phyloP scores from a whole-genome alignment of 2,329 filamentous ascomycete species.

The Diaporthe nobilis region DNA sequence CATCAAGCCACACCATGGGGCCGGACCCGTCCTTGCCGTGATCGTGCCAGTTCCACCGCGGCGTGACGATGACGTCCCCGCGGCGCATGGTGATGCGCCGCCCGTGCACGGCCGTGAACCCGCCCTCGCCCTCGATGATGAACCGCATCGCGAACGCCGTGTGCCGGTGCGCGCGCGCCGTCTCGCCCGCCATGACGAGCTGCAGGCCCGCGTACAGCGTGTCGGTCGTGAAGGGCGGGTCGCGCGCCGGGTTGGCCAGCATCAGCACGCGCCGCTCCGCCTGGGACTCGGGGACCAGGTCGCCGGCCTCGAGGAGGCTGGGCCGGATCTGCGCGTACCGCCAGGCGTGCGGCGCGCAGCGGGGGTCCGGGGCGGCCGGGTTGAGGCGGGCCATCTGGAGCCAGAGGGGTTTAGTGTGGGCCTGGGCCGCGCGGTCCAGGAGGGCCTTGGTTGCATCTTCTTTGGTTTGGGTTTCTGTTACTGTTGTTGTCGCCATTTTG shows the following conservation, averaged over 20 bases:
- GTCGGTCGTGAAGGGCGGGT: conserved; percentile 67
- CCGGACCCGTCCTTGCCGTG: conserved; percentile 67
- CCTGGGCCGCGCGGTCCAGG: conserved; percentile 34
- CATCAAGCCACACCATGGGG: conserved; percentile 71
- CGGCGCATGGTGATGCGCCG: conserved; percentile 61
- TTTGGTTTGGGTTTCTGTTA: conserved; percentile 10
- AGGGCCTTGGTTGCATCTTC: conserved; percentile 39
- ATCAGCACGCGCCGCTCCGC: conserved; percentile 59
- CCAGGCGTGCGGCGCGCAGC: conserved; percentile 53
- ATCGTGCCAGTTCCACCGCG: conserved; percentile 70
- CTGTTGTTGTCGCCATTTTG: conserved; percentile 38
- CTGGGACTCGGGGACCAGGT: conserved; percentile 40
- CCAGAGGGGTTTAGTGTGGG: conserved; percentile 57
- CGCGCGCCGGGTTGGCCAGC: conserved; percentile 57
- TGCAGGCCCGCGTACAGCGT: conserved; percentile 69
- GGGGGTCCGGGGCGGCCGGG: conserved; percentile 60
- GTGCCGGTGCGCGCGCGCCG: conserved; percentile 66
- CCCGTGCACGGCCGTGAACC: conserved; percentile 69
- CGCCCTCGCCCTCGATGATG: conserved; percentile 67
- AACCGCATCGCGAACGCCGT: conserved; percentile 68
- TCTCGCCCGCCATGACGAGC: conserved; percentile 67
- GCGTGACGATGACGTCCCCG: conserved; percentile 69
- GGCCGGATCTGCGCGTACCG: conserved; percentile 51
- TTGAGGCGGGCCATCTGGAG: conserved; percentile 59
- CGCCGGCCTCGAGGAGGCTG: conserved; percentile 46